These are phyloP conservation scores for Xenoacremonium recifei DNA, from an alignment of 2,329 filamentous ascomycete species.

Conservation along the genomic window DNA sequence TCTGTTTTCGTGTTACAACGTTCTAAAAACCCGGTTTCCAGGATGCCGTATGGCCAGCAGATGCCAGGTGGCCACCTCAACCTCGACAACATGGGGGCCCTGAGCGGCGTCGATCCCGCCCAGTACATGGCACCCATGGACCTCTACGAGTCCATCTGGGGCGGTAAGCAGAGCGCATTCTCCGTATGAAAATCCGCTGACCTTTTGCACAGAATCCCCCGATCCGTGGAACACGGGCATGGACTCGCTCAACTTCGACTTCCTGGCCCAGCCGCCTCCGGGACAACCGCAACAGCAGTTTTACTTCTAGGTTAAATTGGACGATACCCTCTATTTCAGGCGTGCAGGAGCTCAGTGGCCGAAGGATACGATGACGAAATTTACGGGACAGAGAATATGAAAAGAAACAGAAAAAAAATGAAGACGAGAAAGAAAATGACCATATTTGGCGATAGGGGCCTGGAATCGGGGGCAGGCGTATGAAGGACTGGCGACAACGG, in stretches of 20 bases:
- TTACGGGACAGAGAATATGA: no score
- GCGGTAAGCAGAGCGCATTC: constrained; percentile 45
- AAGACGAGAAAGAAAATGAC: no score
- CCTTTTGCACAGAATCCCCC: constrained; percentile 49
- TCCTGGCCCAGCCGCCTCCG: constrained; percentile 57
- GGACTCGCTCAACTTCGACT: constrained; percentile 60
- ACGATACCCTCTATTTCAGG: no score
- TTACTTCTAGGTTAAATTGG: constrained; percentile 45
- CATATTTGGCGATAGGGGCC: no score
- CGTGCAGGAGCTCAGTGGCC: no score
- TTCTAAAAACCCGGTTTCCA: constrained; percentile 20
- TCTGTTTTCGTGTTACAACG: neutral
- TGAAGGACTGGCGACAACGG: no score
- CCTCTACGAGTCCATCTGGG: constrained; percentile 66
- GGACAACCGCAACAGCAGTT: constrained; percentile 58
- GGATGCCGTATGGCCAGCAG: constrained; percentile 37
- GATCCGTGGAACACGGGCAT: constrained; percentile 57
- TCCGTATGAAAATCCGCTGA: neutral
- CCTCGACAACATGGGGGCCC: constrained; percentile 44
- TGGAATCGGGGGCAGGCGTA: no score
- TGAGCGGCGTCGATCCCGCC: constrained; percentile 56
- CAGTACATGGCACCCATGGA: constrained; percentile 66
- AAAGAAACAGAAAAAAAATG: constrained; percentile 1
- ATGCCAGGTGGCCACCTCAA: constrained; percentile 33
- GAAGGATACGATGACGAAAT: no score